Conservation (phyloP, 768 basidiomycete genomes). For the Hypsizygus marmoreus region DNA sequence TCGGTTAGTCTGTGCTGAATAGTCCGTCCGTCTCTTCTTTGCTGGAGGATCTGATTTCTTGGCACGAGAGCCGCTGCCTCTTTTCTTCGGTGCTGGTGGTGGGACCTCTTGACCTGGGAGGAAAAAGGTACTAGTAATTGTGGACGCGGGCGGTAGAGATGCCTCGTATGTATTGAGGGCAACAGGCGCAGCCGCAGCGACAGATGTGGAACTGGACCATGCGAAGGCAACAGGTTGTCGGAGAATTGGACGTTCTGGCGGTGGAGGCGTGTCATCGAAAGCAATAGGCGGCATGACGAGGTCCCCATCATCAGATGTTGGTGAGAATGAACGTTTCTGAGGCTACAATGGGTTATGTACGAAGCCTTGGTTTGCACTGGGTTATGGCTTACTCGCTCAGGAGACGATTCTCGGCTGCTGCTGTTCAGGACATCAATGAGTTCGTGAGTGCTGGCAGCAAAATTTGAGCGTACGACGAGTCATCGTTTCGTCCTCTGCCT, state of each 20-base stretch:
- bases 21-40: constrained; percentile 39
- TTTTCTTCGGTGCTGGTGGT: constrained; percentile 12
- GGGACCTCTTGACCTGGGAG: constrained; percentile 56
- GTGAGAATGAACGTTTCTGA: constrained; percentile 52
- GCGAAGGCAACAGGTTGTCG: constrained; percentile 61
- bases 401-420: constrained; percentile 61
- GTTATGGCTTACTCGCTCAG: constrained; percentile 38
- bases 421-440: constrained; percentile 28
- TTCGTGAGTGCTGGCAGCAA: neutral
- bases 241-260: constrained; percentile 50
- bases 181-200: constrained; percentile 28
- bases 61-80: neutral
- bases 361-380: constrained; percentile 1
- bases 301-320: constrained; percentile 53
- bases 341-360: constrained; percentile 28
- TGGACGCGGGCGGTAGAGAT: constrained; percentile 21
- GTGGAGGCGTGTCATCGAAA: constrained; percentile 51
- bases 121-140: constrained; percentile 33
- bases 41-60: constrained; percentile 25
- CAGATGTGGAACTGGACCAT: constrained; percentile 29
- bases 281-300: constrained; percentile 37
- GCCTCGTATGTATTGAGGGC: constrained; percentile 47
- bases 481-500: constrained; percentile 38
- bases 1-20: constrained; percentile 45
- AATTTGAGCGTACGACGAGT: constrained; percentile 37